These are phyloP conservation scores for Geranium brycei DNA, from an alignment of 345 rosid genomes.

Conservation along the genomic window DNA sequence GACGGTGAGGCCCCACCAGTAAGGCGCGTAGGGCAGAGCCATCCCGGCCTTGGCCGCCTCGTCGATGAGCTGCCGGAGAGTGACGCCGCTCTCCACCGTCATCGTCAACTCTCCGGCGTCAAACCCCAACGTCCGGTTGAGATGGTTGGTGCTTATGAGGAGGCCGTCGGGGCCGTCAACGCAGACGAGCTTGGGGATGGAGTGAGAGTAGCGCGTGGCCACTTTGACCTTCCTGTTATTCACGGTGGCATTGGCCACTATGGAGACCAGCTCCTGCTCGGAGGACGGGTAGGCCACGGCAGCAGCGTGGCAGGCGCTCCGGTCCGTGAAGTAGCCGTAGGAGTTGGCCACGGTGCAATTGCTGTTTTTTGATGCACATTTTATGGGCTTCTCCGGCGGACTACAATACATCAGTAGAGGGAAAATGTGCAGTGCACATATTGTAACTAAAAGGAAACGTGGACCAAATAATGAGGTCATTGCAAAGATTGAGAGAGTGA, in stretches of 20 bases:
- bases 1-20: constrained; percentile 83
- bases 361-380: constrained; percentile 27
- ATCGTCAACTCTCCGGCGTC: constrained; percentile 31
- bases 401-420: constrained; percentile 1
- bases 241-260: constrained; percentile 44
- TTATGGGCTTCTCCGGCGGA: constrained; percentile 57
- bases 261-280: constrained; percentile 39
- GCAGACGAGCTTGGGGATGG: constrained; percentile 62
- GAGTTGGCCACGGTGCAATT: constrained; percentile 60
- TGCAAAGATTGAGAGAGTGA: no score
- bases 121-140: constrained; percentile 21
- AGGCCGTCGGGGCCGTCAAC: constrained; percentile 47
- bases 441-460: no score
- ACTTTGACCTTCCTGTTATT: constrained; percentile 49
- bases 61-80: constrained; percentile 42
- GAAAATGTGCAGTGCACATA: no score
- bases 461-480: no score
- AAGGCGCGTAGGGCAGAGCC: constrained; percentile 70
- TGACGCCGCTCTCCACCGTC: constrained; percentile 54
- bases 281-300: constrained; percentile 43
- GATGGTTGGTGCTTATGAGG: constrained; percentile 60
- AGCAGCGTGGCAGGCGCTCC: constrained; percentile 44
- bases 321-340: constrained; percentile 54
- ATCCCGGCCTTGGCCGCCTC: constrained; percentile 50
- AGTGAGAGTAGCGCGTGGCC: constrained; percentile 52